Conservation (phyloP, 139 green algal genomes). For the Coelastrella sp. region DNA sequence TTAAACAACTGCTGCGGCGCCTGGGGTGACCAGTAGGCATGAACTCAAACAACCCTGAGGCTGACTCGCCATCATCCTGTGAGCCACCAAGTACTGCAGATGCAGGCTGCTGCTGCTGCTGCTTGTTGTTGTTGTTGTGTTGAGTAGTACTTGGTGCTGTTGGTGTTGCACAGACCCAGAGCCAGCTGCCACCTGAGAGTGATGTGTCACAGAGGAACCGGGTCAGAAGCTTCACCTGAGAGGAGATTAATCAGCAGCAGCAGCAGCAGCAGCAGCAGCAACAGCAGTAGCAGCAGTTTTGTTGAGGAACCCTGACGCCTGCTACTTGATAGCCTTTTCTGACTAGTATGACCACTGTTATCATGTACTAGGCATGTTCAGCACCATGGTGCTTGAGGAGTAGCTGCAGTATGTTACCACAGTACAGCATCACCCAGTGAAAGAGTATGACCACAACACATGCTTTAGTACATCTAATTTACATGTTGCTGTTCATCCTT, state of each 20-base stretch:
- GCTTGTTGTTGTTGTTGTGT: not conserved
- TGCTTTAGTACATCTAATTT: no score
- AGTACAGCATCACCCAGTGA: no score
- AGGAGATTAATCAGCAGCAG: no score
- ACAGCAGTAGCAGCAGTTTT: no score
- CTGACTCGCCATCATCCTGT: not conserved
- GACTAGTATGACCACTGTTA: no score
- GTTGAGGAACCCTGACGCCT: no score
- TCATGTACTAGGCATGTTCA: no score
- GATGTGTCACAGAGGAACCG: slow-evolving; percentile 77
- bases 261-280: no score
- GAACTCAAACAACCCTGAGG: not conserved
- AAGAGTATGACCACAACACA: no score
- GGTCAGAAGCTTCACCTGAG: slow-evolving; percentile 69
- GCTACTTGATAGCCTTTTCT: no score
- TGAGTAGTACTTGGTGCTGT: not conserved
- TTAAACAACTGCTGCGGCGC: slow-evolving; percentile 41
- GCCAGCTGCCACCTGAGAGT: slow-evolving; percentile 73
- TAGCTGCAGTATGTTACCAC: no score
- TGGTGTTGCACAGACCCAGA: slow-evolving; percentile 53
- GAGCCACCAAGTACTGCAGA: not conserved
- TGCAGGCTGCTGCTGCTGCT: not conserved
- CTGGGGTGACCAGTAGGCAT: not conserved
- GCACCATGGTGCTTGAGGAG: no score
- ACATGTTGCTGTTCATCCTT: not conserved